Percentiles rank a stretch among this genome's conserved stretches.
Conservation (phyloP, 2,329 filamentous ascomycete genomes). For the Colletotrichum lini region DNA sequence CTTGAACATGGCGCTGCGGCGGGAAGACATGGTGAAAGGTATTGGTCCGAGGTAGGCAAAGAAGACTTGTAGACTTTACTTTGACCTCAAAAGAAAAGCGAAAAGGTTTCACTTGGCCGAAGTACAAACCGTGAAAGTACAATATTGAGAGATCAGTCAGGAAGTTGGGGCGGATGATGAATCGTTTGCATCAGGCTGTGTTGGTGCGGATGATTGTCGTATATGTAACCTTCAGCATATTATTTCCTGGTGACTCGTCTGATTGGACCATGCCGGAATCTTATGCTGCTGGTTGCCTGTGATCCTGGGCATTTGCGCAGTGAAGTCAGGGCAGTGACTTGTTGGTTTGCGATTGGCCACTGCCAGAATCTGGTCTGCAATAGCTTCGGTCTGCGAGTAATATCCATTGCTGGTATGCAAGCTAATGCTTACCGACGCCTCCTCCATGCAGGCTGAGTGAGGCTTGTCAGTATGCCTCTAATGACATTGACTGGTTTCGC, state of each 20-base stretch:
- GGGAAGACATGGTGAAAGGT: background rate
- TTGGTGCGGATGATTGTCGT: too few relatives aligned
- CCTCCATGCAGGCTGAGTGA: background rate
- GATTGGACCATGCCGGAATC: conserved; percentile 9
- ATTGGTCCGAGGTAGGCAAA: too few relatives aligned
- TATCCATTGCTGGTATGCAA: background rate
- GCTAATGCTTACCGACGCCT: background rate
- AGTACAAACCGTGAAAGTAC: background rate
- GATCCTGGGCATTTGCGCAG: too few relatives aligned
- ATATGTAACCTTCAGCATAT: background rate
- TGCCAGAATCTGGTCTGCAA: background rate
- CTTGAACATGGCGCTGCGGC: background rate
- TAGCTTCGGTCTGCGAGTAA: background rate
- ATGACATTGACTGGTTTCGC: background rate
- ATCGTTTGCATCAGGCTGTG: background rate
- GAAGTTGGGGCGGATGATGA: background rate
- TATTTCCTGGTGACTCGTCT: too few relatives aligned
- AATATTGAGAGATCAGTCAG: background rate
- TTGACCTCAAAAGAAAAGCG: too few relatives aligned
- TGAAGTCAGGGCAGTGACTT: background rate
- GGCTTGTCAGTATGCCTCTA: background rate
- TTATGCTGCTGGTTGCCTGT: background rate
- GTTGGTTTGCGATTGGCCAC: background rate
- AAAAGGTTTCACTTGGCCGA: background rate
- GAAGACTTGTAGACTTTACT: background rate